Percentiles rank a stretch among this genome's conserved stretches.
These are phyloP conservation scores for Saturnispora besseyi DNA, from an alignment of 805 yeast species.

Conservation along the genomic window DNA sequence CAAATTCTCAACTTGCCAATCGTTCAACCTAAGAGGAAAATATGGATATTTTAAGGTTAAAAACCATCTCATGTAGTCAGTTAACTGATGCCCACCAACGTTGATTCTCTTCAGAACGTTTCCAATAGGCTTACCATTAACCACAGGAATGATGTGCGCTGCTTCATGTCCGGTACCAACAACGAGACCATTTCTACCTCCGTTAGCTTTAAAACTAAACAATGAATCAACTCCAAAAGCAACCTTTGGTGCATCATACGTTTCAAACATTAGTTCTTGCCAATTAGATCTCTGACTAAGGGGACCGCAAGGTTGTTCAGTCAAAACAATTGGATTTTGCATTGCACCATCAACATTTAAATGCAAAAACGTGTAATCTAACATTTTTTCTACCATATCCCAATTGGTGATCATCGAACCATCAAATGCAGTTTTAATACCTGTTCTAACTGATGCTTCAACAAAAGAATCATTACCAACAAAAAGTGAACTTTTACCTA, in stretches of 20 bases:
- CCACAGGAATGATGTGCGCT: slow-evolving; percentile 74
- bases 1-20: slow-evolving; percentile 55
- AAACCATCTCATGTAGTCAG: slow-evolving; percentile 50
- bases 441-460: slow-evolving; percentile 60
- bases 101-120: slow-evolving; percentile 70
- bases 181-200: slow-evolving; percentile 59
- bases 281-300: slow-evolving; percentile 59
- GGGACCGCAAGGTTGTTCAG: slow-evolving; percentile 70
- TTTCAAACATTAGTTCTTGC: slow-evolving; percentile 81
- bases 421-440: slow-evolving; percentile 75
- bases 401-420: slow-evolving; percentile 83
- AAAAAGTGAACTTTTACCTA: slow-evolving; percentile 51
- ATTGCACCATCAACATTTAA: slow-evolving; percentile 57
- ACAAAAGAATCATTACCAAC: slow-evolving; percentile 76
- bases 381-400: slow-evolving; percentile 76
- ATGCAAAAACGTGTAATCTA: slow-evolving; percentile 80
- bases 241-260: slow-evolving; percentile 64
- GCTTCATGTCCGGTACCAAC: slow-evolving; percentile 77
- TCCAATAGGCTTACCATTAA: slow-evolving; percentile 57
- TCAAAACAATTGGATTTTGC: slow-evolving; percentile 71
- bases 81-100: slow-evolving; percentile 82
- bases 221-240: slow-evolving; percentile 78
- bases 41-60: slow-evolving; percentile 81
- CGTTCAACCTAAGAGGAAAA: slow-evolving; percentile 68
- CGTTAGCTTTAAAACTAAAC: slow-evolving; percentile 64